Evolutionary conservation across 2,329 filamentous ascomycete species (phyloP), one percentile per base, ranked within the genome.

Genomic region (Phoma sp.): DNA sequence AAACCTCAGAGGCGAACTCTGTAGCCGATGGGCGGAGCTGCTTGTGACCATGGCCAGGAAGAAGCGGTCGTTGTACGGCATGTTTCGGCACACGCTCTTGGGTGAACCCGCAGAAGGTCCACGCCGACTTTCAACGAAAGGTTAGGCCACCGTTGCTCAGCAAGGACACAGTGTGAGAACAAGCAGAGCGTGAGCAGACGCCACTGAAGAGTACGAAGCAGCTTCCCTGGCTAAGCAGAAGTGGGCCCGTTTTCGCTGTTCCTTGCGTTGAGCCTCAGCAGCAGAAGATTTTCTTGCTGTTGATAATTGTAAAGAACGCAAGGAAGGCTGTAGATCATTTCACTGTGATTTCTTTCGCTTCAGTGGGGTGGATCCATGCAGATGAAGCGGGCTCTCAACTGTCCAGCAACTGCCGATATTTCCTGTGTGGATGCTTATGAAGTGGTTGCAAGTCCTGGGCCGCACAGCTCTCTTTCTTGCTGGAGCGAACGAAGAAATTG

Each of bases 31-130:
- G 43, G 17, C 19, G 21, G 41, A 33, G 21, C 27, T 24, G 31
- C 10, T 32, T 8, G 32, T 25, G 24, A 32, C 29, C 2, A 25
- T 27, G 48, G 10, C 12, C 9, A 35, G 37, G 32, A 38, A 43
- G 40, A 47, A 24, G 32, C 46, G 43, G 21, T 51, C 19, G 47
- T 51, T 32, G 19, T 38, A 33, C 41, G 41, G 46, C 47, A 41
- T 40, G 15, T 24, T 41, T 55, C 52, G 52, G 52, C 43, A 37
- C 46, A 31, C 31, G 21, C 32, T 51, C 6, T 38, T n/a, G 43
- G 29, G 25, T 32, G 19, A 50, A 31, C 25, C 13, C 21, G 21
- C 46, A 46, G 32, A 41, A 36, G 32, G 36, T 19, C 17, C 37
- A 46, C 25, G 41, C 41, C 32, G 43, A 50, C 3, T 33, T 41